Evolutionary conservation across 768 basidiomycete genomes (phyloP).

Genomic region (Pleurotus pulmonarius): DNA sequence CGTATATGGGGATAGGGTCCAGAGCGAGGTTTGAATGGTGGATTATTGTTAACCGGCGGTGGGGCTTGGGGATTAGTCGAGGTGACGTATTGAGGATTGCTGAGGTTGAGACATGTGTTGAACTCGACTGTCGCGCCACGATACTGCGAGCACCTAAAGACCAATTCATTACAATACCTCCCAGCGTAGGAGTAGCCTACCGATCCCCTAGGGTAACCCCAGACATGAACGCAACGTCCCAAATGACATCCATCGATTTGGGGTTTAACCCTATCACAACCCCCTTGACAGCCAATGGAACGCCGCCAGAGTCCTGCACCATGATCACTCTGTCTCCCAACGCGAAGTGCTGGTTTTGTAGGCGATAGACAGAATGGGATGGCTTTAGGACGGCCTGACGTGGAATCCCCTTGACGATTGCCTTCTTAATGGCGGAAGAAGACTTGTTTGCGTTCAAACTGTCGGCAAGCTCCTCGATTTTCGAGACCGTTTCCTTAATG

Average conservation of each 20-base stretch:
- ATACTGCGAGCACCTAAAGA: conserved; percentile 79
- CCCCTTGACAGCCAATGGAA: conserved; percentile 88
- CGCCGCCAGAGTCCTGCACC: conserved; percentile 93
- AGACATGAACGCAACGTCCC: conserved; percentile 95
- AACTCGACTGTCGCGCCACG: conserved; percentile 88
- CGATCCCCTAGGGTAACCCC: conserved; percentile 83
- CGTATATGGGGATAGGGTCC: conserved; percentile 65
- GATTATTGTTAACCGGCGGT: conserved; percentile 38
- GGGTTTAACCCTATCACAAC: conserved; percentile 88
- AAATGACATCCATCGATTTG: conserved; percentile 90
- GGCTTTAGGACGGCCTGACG: conserved; percentile 93
- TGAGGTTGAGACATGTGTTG: conserved; percentile 86
- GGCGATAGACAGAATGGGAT: conserved; percentile 79
- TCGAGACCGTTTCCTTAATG: conserved; percentile 66
- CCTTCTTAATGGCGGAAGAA: conserved; percentile 73
- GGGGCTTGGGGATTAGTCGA: conserved; percentile 63
- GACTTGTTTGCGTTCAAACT: conserved; percentile 57
- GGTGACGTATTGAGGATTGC: conserved; percentile 79
- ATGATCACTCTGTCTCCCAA: conserved; percentile 94
- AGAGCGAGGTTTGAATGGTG: conserved; percentile 63
- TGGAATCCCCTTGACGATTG: conserved; percentile 90
- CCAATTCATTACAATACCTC: not conserved
- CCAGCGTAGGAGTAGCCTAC: conserved; percentile 29
- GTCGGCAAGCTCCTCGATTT: conserved; percentile 79
- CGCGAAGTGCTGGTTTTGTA: conserved; percentile 84